Conservation (phyloP, 805 yeast genomes). For the Wickerhamomyces rabaulensis region DNA sequence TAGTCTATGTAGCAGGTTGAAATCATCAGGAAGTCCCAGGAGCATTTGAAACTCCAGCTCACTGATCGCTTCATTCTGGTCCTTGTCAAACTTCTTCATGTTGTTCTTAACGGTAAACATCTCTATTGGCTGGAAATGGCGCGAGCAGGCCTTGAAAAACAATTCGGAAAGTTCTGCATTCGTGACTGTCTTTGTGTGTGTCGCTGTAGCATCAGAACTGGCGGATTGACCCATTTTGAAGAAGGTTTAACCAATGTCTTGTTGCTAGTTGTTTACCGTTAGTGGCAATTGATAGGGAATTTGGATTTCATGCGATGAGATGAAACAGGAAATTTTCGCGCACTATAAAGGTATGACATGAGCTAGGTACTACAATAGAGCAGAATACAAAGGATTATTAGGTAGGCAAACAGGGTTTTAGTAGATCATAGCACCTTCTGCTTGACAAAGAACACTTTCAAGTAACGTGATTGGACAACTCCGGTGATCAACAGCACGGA, state of each 20-base stretch:
- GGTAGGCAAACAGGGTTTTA: not conserved
- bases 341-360: too few relatives aligned
- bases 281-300: too few relatives aligned
- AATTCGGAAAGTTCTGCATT: constrained; percentile 20
- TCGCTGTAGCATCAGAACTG: constrained; percentile 8
- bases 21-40: constrained; percentile 32
- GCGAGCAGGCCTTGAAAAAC: constrained; percentile 29
- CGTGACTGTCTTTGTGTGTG: constrained; percentile 7
- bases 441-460: constrained; percentile 79
- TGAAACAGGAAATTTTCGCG: not conserved
- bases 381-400: too few relatives aligned
- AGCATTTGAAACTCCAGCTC: constrained; percentile 25
- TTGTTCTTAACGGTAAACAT: constrained; percentile 25
- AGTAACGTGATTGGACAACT: constrained; percentile 68
- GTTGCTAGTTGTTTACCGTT: too few relatives aligned
- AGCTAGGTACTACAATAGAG: too few relatives aligned
- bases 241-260: too few relatives aligned
- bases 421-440: constrained; percentile 44
- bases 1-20: constrained; percentile 29
- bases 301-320: too few relatives aligned
- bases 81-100: constrained; percentile 18
- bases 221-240: constrained; percentile 20
- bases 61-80: constrained; percentile 21
- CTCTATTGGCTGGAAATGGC: constrained; percentile 30
- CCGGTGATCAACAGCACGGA: constrained; percentile 65